Percentiles rank a stretch among this genome's conserved stretches.
These are phyloP conservation scores for Zymoseptoria pseudotritici DNA, from an alignment of 2,329 filamentous ascomycete genomes.

Conservation along the genomic window DNA sequence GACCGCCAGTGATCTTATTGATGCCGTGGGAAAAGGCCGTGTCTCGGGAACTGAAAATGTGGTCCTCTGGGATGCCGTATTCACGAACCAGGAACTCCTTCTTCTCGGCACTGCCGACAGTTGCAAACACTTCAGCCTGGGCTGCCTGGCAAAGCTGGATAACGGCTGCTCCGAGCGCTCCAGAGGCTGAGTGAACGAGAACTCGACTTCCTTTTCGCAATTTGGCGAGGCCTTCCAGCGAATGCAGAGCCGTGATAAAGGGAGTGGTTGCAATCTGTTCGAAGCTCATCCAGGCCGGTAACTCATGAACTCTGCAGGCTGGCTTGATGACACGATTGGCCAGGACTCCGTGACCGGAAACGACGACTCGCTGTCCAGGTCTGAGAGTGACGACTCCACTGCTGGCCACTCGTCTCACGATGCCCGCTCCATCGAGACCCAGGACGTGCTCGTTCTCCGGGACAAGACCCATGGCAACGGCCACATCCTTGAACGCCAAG, in stretches of 20 bases:
- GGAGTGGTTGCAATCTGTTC: conserved; percentile 4
- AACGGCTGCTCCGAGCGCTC: too few species aligned
- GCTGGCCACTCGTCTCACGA: conserved; percentile 12
- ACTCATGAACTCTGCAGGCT: background rate
- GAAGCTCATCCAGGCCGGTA: conserved; percentile 15
- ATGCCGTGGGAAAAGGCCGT: background rate
- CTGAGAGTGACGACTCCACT: conserved; percentile 19
- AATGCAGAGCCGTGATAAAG: too few species aligned
- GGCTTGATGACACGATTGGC: conserved; percentile 7
- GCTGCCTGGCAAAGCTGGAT: background rate
- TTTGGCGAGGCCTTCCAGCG: too few species aligned
- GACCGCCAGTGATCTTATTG: conserved; percentile 16
- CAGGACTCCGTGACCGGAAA: conserved; percentile 5
- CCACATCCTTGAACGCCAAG: too few species aligned
- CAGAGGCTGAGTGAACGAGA: too few species aligned
- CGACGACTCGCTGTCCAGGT: conserved; percentile 21
- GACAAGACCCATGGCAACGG: too few species aligned
- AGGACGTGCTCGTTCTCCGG: conserved; percentile 14
- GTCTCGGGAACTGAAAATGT: conserved; percentile 26
- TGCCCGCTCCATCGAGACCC: conserved; percentile 31
- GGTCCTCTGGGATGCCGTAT: conserved; percentile 18
- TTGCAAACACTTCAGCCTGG: conserved; percentile 20
- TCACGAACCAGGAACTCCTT: conserved; percentile 12
- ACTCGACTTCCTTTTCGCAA: too few species aligned
- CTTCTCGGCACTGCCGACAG: conserved; percentile 22